Conservation (phyloP, 2,329 filamentous ascomycete genomes). For the Colletotrichum sojae region DNA sequence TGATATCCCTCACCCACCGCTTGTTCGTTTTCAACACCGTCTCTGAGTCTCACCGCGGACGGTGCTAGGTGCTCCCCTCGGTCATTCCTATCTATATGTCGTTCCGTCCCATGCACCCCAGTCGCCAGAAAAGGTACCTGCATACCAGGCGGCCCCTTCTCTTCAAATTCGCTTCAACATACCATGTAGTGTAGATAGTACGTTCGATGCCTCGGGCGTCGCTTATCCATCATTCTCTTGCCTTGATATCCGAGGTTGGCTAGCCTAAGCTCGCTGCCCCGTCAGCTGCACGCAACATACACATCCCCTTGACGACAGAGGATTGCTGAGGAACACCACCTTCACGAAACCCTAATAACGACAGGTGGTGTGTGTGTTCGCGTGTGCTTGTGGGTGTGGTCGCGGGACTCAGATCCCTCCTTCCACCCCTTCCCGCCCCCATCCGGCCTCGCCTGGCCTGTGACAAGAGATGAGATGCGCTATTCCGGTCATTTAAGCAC, state of each 20-base stretch:
- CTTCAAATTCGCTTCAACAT: not conserved
- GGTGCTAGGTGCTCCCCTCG: not conserved
- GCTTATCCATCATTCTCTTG: not conserved
- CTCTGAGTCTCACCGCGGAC: not conserved
- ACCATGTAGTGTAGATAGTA: not conserved
- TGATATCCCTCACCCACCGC: conserved; percentile 24
- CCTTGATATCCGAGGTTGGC: conserved; percentile 10
- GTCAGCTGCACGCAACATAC: conserved; percentile 25
- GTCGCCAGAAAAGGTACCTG: no score
- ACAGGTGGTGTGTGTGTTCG: conserved; percentile 15
- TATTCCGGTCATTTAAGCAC: conserved; percentile 34
- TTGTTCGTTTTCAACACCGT: conserved; percentile 8
- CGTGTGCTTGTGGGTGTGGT: conserved; percentile 22
- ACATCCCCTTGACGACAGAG: not conserved
- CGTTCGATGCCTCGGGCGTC: not conserved
- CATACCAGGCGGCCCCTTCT: not conserved
- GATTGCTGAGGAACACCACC: not conserved
- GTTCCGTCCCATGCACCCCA: not conserved
- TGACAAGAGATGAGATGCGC: conserved; percentile 35
- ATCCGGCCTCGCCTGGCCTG: conserved; percentile 30
- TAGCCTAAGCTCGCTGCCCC: conserved; percentile 22
- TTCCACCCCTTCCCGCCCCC: conserved; percentile 28
- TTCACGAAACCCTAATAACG: not conserved
- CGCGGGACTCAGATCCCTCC: conserved; percentile 25
- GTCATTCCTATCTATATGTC: not conserved